Percentiles rank a stretch among this genome's conserved stretches.
phyloP scores from a whole-genome alignment of 208 protist species.

The Jaenimonas drosophilae region DNA sequence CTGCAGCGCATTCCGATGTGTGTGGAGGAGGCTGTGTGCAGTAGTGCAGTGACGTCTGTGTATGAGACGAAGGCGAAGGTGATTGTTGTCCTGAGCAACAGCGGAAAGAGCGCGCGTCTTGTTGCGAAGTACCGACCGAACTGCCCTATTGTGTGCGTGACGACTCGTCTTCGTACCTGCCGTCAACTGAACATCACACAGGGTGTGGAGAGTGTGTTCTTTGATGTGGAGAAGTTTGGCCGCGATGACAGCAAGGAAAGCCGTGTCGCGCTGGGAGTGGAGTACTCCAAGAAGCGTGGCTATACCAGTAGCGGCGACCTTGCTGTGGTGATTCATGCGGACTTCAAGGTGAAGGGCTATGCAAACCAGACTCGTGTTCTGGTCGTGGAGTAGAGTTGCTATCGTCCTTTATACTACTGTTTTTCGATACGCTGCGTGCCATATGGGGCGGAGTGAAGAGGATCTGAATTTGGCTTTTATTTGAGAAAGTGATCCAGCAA shows the following conservation, averaged over 20 bases:
- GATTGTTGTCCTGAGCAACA: constrained; percentile 91
- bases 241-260: constrained; percentile 56
- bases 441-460: too few relatives aligned
- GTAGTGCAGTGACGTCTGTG: constrained; percentile 90
- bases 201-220: constrained; percentile 71
- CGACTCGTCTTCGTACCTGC: constrained; percentile 71
- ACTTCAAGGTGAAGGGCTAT: constrained; percentile 84
- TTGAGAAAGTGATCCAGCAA: too few relatives aligned
- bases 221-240: constrained; percentile 49
- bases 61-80: constrained; percentile 85
- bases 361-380: constrained; percentile 81
- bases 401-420: constrained; percentile 6
- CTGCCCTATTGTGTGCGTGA: constrained; percentile 92
- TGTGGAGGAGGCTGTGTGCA: constrained; percentile 90
- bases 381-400: constrained; percentile 21
- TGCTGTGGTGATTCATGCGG: constrained; percentile 69
- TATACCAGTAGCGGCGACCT: constrained; percentile 50
- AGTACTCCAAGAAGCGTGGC: constrained; percentile 43
- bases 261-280: constrained; percentile 55
- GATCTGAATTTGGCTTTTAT: too few relatives aligned
- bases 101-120: constrained; percentile 87
- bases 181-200: constrained; percentile 80
- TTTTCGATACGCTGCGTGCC: too few relatives aligned
- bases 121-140: constrained; percentile 95
- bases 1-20: constrained; percentile 72